phyloP scores from a whole-genome alignment of 441 rosid species.

The Raphanus hybrid region DNA sequence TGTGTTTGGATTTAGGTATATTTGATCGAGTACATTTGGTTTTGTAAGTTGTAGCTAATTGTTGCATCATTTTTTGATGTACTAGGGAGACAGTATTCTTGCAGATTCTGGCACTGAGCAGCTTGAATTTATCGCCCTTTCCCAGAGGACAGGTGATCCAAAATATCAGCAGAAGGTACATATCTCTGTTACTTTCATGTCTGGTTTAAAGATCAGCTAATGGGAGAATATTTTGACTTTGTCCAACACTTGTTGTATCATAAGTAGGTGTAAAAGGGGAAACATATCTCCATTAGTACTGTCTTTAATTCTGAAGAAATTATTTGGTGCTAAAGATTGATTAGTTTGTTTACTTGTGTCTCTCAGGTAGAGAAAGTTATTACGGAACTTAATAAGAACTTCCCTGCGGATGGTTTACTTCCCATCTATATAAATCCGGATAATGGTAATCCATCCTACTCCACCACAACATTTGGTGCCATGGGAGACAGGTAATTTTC shows the following conservation, averaged over 20 bases:
- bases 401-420: slow-evolving; percentile 87
- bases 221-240: background rate
- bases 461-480: slow-evolving; percentile 92
- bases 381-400: slow-evolving; percentile 62
- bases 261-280: background rate
- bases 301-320: background rate
- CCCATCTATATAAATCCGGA: slow-evolving; percentile 85
- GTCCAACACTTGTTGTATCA: background rate
- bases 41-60: no score
- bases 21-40: background rate
- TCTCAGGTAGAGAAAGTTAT: slow-evolving; percentile 83
- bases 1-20: background rate
- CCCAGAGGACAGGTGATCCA: slow-evolving; percentile 96
- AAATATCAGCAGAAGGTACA: slow-evolving; percentile 92
- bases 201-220: slow-evolving; percentile 25
- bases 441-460: slow-evolving; percentile 57
- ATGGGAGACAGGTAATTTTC: slow-evolving; percentile 88
- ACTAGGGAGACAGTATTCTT: slow-evolving; percentile 87
- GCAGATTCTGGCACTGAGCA: slow-evolving; percentile 99
- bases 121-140: slow-evolving; percentile 97
- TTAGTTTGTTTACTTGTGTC: background rate
- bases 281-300: background rate
- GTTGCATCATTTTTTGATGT: background rate
- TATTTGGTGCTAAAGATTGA: background rate
- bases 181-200: slow-evolving; percentile 17